Evolutionary conservation across 768 basidiomycete species (phyloP), one percentile per base, ranked within the genome.

Genomic region (Aureoboletus auriporus): DNA sequence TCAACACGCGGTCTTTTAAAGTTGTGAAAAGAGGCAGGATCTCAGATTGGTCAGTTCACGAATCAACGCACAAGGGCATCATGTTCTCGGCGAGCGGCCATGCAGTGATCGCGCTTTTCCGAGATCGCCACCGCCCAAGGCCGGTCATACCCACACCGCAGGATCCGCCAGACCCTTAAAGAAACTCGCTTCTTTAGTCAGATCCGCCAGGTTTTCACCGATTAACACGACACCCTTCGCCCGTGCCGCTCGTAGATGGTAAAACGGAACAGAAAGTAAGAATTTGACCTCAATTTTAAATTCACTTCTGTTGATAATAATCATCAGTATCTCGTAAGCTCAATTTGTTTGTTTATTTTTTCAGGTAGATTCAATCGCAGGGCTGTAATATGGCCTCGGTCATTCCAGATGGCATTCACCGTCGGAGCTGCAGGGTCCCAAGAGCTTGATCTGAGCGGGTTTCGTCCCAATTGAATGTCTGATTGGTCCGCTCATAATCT

Each of bases 391-490:
- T 39, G 28, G 44, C 61, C 61, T 62, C 61, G 61, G 59, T 62
- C 63, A 64, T 62, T 63, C 53, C 53, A 54, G 49, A 44, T 49
- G 38, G 14, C 48, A 46, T 53, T 57, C 50, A 56, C 58, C 51
- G 62, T 66, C 64, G 64, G 64, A 65, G 64, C 64, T 65, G 54
- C 44, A 55, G 51, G 54, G 47, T 47, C 50, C 47, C 46, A 46
- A 50, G 54, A 44, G 50, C 41, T 62, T 60, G 64, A n/a, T n/a
- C n/a, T n/a, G n/a, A n/a, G n/a, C n/a, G n/a, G n/a, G n/a, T n/a
- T n/a, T n/a, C n/a, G n/a, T n/a, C n/a, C n/a, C n/a, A n/a, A n/a
- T n/a, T n/a, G n/a, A n/a, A n/a, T n/a, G n/a, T n/a, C n/a, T n/a
- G n/a, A n/a, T n/a, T n/a, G n/a, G n/a, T n/a, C n/a, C n/a, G n/a